Evolutionary conservation across 2,329 filamentous ascomycete species (phyloP), one percentile per base, ranked within the genome.

Genomic region (Fusarium goolgardi): DNA sequence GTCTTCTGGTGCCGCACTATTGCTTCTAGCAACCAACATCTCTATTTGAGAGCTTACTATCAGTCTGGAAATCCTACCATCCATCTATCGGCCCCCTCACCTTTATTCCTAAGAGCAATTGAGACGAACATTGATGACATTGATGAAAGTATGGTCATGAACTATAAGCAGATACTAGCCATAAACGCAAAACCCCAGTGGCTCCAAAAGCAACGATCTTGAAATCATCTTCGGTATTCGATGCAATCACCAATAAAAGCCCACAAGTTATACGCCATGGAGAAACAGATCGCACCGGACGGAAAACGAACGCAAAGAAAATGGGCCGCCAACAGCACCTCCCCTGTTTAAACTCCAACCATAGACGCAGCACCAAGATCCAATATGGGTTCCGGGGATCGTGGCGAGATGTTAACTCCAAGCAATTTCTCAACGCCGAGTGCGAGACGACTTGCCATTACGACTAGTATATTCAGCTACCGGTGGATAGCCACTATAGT

Each of bases 1-100:
- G 27, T 31, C 7, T 15, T 29, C 23, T 34, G 37, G 51, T 29
- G 65, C 41, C 27, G 35, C 60, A 45, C 40, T 57, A 46, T 53
- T 54, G 39, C 23, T 21, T 65, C 20, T 27, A 57, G 61, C 55
- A 69, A 43, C 60, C 59, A 64, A 55, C 29, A 63, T n/a, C 16
- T 32, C 16, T 29, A 20, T 31, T 8, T 23, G 34, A 39, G 47
- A 40, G 29, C 27, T 40, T 27, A 20, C 10, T 62, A 29, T 25
- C 32, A n/a, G 32, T 31, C 18, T 23, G 16, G 18, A 29, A 21
- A 52, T 23, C 7, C 34, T 18, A 50, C 41, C 5, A n/a, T 43
- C 11, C 51, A 25, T 35, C 12, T 21, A 15, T 18, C 41, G 29
- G 6, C 11, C 23, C 13, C 25, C 11, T 15, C 15, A 25, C 21